phyloP scores from a whole-genome alignment of 345 rosid genomes.

The Eucalyptus sp. region DNA sequence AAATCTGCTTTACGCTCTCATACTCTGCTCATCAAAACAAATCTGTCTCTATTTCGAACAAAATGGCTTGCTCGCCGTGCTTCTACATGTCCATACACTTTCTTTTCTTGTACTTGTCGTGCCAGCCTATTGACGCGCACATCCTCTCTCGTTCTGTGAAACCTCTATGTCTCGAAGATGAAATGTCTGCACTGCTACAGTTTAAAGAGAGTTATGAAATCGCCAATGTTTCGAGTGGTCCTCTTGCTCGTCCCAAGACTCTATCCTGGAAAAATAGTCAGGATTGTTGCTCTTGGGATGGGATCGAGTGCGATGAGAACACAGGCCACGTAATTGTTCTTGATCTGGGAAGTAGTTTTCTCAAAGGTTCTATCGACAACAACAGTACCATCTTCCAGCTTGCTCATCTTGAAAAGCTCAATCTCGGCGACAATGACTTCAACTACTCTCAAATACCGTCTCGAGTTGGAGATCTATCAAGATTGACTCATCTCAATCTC shows the following conservation, averaged over 20 bases:
- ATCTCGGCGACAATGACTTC: fast-evolving
- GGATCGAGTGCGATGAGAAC: background rate
- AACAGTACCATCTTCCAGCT: background rate
- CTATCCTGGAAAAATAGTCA: no score
- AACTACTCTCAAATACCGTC: background rate
- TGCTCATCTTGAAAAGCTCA: background rate
- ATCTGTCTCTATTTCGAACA: background rate
- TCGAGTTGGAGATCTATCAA: background rate
- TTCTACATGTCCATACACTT: background rate
- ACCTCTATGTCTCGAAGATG: background rate
- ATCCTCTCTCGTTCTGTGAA: background rate
- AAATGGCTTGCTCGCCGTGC: background rate
- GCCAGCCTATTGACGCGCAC: background rate
- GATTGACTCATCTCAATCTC: conserved; percentile 1
- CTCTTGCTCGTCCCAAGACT: no score
- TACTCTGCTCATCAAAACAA: background rate
- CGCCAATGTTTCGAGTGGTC: background rate
- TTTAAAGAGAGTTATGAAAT: background rate
- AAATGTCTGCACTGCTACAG: background rate
- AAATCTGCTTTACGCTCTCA: background rate
- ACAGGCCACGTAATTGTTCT: background rate
- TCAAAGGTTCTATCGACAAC: background rate
- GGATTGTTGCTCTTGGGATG: no score
- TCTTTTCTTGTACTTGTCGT: background rate
- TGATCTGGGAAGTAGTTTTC: background rate